These are phyloP conservation scores for Capsicum pubescens DNA, from an alignment of 257 asterid genomes.

Conservation along the genomic window DNA sequence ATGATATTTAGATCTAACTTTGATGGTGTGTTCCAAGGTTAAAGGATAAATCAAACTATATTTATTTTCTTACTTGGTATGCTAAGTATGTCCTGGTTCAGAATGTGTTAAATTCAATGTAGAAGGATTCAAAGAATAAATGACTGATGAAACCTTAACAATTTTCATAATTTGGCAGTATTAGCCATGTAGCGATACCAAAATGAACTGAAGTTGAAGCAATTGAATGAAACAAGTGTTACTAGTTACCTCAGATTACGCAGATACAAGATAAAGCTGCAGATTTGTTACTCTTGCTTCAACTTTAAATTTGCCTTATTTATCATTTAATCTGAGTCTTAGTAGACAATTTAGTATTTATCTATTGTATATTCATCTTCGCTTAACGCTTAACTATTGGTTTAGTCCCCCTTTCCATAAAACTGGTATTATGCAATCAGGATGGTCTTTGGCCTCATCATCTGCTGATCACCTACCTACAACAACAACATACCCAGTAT, in stretches of 20 bases:
- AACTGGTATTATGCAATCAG: too few species aligned
- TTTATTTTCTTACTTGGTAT: not conserved
- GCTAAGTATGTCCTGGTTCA: not conserved
- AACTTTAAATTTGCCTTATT: not conserved
- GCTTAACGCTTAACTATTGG: not conserved
- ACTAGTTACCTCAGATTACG: too few species aligned
- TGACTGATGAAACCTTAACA: not conserved
- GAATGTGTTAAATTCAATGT: not conserved
- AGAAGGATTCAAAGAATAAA: not conserved
- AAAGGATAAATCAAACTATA: too few species aligned
- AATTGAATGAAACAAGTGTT: not conserved
- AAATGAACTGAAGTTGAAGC: not conserved
- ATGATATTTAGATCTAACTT: not conserved
- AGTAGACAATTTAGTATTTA: not conserved
- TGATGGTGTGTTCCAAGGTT: too few species aligned
- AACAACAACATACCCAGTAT: too few species aligned
- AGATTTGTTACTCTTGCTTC: not conserved
- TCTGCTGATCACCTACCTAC: not conserved
- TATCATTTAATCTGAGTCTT: not conserved
- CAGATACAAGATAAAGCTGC: not conserved
- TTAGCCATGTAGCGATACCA: not conserved
- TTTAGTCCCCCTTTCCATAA: not conserved
- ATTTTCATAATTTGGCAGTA: not conserved
- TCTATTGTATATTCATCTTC: not conserved
- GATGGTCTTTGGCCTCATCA: too few species aligned